Evolutionary conservation across 768 basidiomycete species (phyloP).

Genomic region (Pulveroboletus sp.): DNA sequence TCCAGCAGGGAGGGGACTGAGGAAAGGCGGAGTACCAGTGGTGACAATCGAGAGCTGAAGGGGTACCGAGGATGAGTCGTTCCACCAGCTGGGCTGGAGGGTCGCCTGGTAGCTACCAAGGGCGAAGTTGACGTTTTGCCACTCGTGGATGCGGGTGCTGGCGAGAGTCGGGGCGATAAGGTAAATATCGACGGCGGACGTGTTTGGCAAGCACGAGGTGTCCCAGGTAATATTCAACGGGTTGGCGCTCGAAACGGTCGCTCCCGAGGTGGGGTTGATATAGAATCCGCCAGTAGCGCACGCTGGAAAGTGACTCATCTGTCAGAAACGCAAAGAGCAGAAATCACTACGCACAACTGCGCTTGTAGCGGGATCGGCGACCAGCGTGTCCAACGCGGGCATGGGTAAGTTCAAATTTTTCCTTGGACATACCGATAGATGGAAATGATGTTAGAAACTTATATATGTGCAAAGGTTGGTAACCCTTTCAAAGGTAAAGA

Average conservation of each 20-base stretch:
- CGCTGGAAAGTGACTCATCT: conserved; percentile 27
- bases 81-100: conserved; percentile 70
- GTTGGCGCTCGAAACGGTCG: conserved; percentile 42
- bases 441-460: too few species aligned
- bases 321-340: neutral
- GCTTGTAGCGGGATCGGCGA: conserved; percentile 20
- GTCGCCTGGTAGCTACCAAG: conserved; percentile 46
- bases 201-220: conserved; percentile 46
- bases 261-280: conserved; percentile 46
- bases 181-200: conserved; percentile 59
- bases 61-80: conserved; percentile 41
- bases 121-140: conserved; percentile 48
- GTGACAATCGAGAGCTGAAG: conserved; percentile 62
- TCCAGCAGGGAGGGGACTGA: conserved; percentile 53
- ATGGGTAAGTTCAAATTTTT: conserved; percentile 27
- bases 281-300: conserved; percentile 63
- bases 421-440: conserved; percentile 24
- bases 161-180: conserved; percentile 50
- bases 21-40: conserved; percentile 46
- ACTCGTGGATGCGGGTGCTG: conserved; percentile 50
- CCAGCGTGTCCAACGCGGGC: conserved; percentile 25
- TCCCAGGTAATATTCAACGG: conserved; percentile 65
- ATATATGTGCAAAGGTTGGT: conserved; percentile 1
- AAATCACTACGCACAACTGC: conserved; percentile 17
- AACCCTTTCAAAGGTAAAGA: conserved; percentile 21